A percentile compares a stretch with the other conserved stretches of the same genome.
These are phyloP conservation scores for Wickerhamiella cacticola DNA, from an alignment of 805 yeast species.

Conservation along the genomic window DNA sequence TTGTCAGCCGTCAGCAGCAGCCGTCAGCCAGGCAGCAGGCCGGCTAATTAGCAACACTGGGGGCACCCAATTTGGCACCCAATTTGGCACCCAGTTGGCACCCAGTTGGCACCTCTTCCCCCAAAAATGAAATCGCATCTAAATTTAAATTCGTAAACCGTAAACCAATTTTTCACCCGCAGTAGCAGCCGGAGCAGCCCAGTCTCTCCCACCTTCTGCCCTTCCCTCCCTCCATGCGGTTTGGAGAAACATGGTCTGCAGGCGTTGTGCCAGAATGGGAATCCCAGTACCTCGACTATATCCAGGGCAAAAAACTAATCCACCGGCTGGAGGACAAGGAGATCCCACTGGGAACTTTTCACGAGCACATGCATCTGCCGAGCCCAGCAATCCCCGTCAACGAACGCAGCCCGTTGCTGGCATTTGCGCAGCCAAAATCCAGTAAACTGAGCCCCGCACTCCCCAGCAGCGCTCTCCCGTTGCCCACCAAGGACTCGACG, in stretches of 20 bases:
- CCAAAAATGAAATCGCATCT: no score
- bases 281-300: constrained; percentile 33
- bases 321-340: constrained; percentile 28
- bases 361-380: constrained; percentile 16
- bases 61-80: no score
- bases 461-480: constrained; percentile 2
- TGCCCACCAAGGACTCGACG: constrained; percentile 15
- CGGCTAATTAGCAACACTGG: no score
- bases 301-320: constrained; percentile 42
- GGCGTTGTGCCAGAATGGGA: constrained; percentile 35
- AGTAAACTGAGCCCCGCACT: background rate
- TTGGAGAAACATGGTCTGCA: constrained; percentile 10
- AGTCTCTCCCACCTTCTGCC: no score
- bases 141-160: no score
- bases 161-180: no score
- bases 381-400: constrained; percentile 21
- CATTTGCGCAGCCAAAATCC: constrained; percentile 10
- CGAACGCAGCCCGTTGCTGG: constrained; percentile 14
- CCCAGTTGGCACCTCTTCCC: no score
- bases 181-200: background rate
- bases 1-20: no score
- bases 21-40: no score
- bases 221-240: background rate
- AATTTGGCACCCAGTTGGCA: no score
- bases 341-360: constrained; percentile 2